Percentiles rank a stretch among this genome's conserved stretches.
phyloP scores from a whole-genome alignment of 2,329 filamentous ascomycete species.

The Beauveria rudraprayagi region DNA sequence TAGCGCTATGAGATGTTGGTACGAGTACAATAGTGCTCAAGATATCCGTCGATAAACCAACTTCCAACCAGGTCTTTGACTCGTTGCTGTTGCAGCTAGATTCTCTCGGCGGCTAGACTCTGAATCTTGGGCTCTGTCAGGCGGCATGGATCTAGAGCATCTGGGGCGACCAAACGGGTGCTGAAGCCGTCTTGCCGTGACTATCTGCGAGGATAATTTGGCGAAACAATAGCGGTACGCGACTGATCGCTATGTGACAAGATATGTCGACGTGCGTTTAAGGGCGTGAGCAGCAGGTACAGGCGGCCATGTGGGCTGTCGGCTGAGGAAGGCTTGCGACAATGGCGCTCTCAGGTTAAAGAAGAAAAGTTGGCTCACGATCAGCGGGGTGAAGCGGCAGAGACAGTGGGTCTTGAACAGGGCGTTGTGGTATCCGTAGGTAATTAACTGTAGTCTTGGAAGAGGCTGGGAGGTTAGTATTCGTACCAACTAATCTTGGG shows the following conservation, averaged over 20 bases:
- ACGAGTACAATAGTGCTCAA: too few species aligned
- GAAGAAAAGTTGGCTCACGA: not conserved
- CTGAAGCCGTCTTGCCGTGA: not conserved
- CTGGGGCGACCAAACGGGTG: not conserved
- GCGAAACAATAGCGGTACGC: not conserved
- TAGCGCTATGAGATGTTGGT: slow-evolving; percentile 18
- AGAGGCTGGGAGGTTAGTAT: too few species aligned
- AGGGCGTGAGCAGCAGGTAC: not conserved
- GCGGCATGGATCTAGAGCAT: not conserved
- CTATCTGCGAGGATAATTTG: not conserved
- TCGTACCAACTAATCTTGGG: too few species aligned
- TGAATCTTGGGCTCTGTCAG: not conserved
- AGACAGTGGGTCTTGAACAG: not conserved
- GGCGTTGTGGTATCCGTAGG: not conserved
- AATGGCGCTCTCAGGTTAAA: not conserved
- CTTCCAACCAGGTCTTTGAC: not conserved
- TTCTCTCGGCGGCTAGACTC: not conserved
- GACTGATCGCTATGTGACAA: too few species aligned
- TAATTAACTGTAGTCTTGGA: too few species aligned
- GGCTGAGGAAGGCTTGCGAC: not conserved
- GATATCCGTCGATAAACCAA: not conserved
- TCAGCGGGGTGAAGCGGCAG: not conserved
- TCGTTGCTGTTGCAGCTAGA: not conserved
- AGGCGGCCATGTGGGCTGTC: not conserved
- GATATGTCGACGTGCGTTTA: not conserved